A percentile compares a stretch with the other conserved stretches of the same genome.
Conservation (phyloP, 2,329 filamentous ascomycete genomes). For the Hypoxylon sp. region DNA sequence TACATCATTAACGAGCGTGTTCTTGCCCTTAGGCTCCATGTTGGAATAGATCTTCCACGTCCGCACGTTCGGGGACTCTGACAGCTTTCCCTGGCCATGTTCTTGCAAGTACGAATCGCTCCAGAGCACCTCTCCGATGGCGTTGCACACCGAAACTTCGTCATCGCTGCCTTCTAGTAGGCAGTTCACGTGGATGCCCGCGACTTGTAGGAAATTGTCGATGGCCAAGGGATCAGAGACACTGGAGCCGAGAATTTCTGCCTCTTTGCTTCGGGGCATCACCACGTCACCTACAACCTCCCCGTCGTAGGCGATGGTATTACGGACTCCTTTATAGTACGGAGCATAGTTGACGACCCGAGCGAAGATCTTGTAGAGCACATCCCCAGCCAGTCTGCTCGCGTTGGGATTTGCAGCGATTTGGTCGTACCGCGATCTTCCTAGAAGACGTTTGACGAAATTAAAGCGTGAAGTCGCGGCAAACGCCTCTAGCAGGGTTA, state of each 20-base stretch:
- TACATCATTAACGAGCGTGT: conserved; percentile 43
- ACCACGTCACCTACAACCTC: conserved; percentile 27
- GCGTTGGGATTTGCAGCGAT: conserved; percentile 11
- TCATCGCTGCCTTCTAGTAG: conserved; percentile 41
- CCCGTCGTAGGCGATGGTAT: conserved; percentile 17
- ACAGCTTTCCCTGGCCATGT: not conserved
- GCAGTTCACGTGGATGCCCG: conserved; percentile 58
- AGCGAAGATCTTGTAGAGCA: conserved; percentile 36
- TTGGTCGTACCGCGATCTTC: conserved; percentile 21
- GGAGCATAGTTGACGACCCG: conserved; percentile 29
- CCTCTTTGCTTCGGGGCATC: conserved; percentile 18
- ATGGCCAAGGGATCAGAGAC: conserved; percentile 27
- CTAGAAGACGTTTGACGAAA: conserved; percentile 24
- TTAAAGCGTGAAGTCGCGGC: conserved; percentile 19
- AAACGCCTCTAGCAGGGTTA: conserved; percentile 11
- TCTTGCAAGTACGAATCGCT: conserved; percentile 24
- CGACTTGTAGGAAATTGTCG: conserved; percentile 56
- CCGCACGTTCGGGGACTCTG: conserved; percentile 21
- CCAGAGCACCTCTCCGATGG: conserved; percentile 43
- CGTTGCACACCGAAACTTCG: conserved; percentile 48
- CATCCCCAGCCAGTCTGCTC: conserved; percentile 18
- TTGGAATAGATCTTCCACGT: conserved; percentile 30
- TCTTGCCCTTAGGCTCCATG: conserved; percentile 27
- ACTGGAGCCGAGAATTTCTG: conserved; percentile 12
- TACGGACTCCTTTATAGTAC: conserved; percentile 28